Conservation (phyloP, 73 alveolate species). For the Paramecium sonneborni region DNA sequence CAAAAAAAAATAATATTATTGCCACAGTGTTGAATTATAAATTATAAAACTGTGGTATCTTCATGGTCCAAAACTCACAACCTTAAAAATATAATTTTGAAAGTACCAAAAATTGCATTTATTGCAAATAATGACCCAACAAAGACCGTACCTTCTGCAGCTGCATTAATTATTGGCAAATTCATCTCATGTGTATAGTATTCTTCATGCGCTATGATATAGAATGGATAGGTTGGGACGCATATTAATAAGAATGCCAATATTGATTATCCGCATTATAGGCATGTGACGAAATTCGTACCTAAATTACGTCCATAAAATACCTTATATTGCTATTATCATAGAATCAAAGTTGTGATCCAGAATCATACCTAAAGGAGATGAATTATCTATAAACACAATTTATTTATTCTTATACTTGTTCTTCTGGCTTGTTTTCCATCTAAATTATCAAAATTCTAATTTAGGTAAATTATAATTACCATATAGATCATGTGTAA, state of each 20-base stretch:
- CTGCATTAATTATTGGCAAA: conserved; percentile 44
- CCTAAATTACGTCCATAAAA: background rate
- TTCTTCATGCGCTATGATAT: conserved; percentile 48
- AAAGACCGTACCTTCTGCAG: conserved; percentile 37
- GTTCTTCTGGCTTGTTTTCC: conserved; percentile 53
- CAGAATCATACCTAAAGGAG: conserved; percentile 50
- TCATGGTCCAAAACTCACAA: background rate
- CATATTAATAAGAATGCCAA: background rate
- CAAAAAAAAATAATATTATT: background rate
- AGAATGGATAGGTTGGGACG: conserved; percentile 13
- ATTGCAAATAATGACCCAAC: conserved; percentile 25
- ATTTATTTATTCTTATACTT: background rate
- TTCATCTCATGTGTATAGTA: conserved; percentile 48
- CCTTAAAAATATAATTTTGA: background rate
- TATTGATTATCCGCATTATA: conserved; percentile 18
- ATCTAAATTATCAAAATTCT: conserved; percentile 58
- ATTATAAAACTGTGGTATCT: background rate
- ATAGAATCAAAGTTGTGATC: conserved; percentile 54
- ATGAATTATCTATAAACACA: conserved; percentile 11
- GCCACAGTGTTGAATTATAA: background rate
- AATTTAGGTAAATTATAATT: background rate
- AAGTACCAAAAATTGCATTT: background rate
- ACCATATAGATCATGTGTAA: conserved; percentile 52
- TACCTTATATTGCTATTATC: conserved; percentile 36
- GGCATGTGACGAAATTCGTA: conserved; percentile 16